A percentile compares a stretch with the other conserved stretches of the same genome.
Conservation (phyloP, 345 rosid genomes). For the Dipteronia dyeriana region DNA sequence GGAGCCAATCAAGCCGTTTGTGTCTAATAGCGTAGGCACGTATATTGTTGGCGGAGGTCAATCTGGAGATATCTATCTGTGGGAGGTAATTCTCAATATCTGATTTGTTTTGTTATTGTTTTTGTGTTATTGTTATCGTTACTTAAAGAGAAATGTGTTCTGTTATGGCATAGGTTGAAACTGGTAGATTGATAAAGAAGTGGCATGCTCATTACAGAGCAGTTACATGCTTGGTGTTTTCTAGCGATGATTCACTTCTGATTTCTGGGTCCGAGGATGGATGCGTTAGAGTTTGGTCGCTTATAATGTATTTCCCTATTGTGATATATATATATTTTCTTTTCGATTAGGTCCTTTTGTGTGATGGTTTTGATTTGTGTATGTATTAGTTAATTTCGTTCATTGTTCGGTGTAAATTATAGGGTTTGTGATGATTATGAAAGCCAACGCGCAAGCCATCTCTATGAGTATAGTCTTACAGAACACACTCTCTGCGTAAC, state of each 20-base stretch:
- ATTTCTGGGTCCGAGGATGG: conserved; percentile 88
- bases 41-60: conserved; percentile 80
- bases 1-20: conserved; percentile 68
- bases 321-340: not conserved
- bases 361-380: not conserved
- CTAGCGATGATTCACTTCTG: conserved; percentile 70
- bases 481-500: conserved; percentile 62
- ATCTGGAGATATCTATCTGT: conserved; percentile 67
- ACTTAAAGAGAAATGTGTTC: not conserved
- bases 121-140: not conserved
- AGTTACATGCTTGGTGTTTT: conserved; percentile 75
- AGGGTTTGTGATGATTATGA: conserved; percentile 74
- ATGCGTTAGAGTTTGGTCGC: conserved; percentile 81
- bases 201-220: conserved; percentile 81
- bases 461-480: conserved; percentile 55
- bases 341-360: not conserved
- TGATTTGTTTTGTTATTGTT: not conserved
- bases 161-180: conserved; percentile 52
- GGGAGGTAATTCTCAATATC: conserved; percentile 61
- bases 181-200: conserved; percentile 73
- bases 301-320: conserved; percentile 46
- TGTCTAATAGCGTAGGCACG: conserved; percentile 68
- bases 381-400: not conserved
- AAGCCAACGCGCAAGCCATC: conserved; percentile 53
- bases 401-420: not conserved